Base-by-base conservation (phyloP, 108 stramenopile genomes). In the Parmales sp. region DNA sequence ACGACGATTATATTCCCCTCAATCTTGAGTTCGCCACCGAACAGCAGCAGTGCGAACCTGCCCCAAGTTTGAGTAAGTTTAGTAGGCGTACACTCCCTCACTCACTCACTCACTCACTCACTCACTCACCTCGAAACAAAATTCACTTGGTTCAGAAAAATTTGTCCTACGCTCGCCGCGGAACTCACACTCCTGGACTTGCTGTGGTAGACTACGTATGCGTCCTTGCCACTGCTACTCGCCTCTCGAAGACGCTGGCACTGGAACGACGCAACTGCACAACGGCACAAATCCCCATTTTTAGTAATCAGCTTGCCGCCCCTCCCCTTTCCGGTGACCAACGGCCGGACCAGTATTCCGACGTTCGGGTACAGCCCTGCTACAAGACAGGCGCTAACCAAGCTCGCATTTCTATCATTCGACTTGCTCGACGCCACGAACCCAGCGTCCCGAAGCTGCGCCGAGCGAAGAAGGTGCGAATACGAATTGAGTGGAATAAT, bases 281-380 rank as follows among this genome's bases (percentile, higher is more conserved):
- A 77, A 6, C 51, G 64, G 67, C 79, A 80, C 19, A 38, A 41
- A 31, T 64, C 60, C 19, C 80, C 79, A 26, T 78, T 73, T 31
- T 82, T 78, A 51, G 80, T 78, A 11, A 83, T 81, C 8, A 82
- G 45, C 0, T 80, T 74, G 13, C 82, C 73, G 25, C 77, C 81
- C 13, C 81, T 76, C 22, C 51, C 51, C 26, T 72, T 76, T 1
- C 77, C 41, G 8, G 79, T 66, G 0, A 70, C 77, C 39, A 63
- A 77, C 7, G 86, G 86, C 1, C 86, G 72, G 45, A 80, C 51
- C 73, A 87, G 46, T 8, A 80, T 80, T 39, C 76, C 76, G 26
- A 85, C 66, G 68, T 88, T 85, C 20, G 87, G 87, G 63, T 88
- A 84, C 18, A 88, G 65, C 0, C 87, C 87, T 23, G 81, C 78